Percentiles rank a stretch among this genome's conserved stretches.
Evolutionary conservation across 768 basidiomycete species (phyloP).

Genomic region (Podaxis sp.): DNA sequence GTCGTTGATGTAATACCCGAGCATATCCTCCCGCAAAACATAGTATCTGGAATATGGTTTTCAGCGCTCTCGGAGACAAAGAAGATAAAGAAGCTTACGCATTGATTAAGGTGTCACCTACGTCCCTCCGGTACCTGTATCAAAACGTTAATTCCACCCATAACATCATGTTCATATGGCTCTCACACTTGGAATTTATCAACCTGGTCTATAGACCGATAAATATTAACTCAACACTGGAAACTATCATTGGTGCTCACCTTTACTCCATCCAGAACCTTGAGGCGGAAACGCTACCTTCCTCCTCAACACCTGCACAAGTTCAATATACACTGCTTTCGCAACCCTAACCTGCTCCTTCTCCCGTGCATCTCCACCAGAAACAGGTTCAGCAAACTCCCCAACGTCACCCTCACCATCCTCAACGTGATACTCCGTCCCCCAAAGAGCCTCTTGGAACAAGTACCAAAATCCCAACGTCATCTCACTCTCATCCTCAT

Average conservation of each 20-base stretch:
- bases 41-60: constrained; percentile 61
- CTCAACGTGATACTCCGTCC: constrained; percentile 50
- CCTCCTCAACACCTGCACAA: constrained; percentile 65
- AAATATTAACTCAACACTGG: constrained; percentile 13
- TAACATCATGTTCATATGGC: neutral
- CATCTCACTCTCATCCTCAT: constrained; percentile 88
- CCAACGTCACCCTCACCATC: constrained; percentile 33
- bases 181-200: constrained; percentile 80
- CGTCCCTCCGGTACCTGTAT: constrained; percentile 75
- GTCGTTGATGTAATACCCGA: constrained; percentile 66
- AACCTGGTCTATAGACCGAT: constrained; percentile 59
- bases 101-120: constrained; percentile 86
- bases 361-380: constrained; percentile 23
- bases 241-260: constrained; percentile 35
- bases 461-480: constrained; percentile 89
- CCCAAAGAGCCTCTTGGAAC: constrained; percentile 86
- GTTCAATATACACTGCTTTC: constrained; percentile 76
- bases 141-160: neutral
- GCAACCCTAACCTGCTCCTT: constrained; percentile 52
- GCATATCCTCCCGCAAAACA: constrained; percentile 81
- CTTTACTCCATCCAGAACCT: constrained; percentile 63
- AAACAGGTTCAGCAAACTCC: constrained; percentile 25
- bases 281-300: constrained; percentile 76
- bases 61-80: constrained; percentile 1
- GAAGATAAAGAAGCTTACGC: constrained; percentile 51